Evolutionary conservation across 331 rosid species (phyloP), one percentile per base, ranked within the genome.

Genomic region (Ulmus americana): DNA sequence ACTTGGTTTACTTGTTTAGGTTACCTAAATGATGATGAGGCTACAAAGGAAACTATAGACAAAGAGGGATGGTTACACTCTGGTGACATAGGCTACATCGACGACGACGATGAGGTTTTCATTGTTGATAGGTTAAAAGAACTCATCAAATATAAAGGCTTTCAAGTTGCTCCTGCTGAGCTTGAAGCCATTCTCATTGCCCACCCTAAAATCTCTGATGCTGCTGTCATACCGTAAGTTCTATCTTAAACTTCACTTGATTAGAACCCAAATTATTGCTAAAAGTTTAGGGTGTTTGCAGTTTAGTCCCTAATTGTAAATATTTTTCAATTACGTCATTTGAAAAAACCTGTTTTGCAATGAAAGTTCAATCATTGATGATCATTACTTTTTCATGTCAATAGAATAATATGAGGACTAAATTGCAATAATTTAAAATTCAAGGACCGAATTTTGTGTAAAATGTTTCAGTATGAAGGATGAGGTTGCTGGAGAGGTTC

Each of bases 111-210:
- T 0, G 87, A 90, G 55, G 39, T 90, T 47, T 90, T 87, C 77
- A 85, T 90, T 4, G 85, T 90, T 5, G 97, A 90, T 44, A 71
- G 97, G 6, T 60, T 85, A 39, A 90, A 87, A 61, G 97, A 87
- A 35, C 65, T 87, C 4, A 90, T 90, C 68, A 90, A 90, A 67
- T 85, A 72, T 87, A 90, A 85, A 78, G 97, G 95, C 3, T 87
- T 76, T 61, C 95, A 87, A 66, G 94, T 90, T 2, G 87, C 97
- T 14, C 97, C 97, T 0, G 97, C 97, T n/a, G 97, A 90, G 75
- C 95, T 90, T 0, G 97, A 90, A 81, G 82, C 95, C 35, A 7
- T 87, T 60, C 70, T 90, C 64, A 70, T 77, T 66, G 28, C 92
- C 16, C 90, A 90, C 39, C 84, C 95, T 6, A 45, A 80, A 61